Conservation (phyloP, 2,329 filamentous ascomycete genomes). For the Phoma sp. region DNA sequence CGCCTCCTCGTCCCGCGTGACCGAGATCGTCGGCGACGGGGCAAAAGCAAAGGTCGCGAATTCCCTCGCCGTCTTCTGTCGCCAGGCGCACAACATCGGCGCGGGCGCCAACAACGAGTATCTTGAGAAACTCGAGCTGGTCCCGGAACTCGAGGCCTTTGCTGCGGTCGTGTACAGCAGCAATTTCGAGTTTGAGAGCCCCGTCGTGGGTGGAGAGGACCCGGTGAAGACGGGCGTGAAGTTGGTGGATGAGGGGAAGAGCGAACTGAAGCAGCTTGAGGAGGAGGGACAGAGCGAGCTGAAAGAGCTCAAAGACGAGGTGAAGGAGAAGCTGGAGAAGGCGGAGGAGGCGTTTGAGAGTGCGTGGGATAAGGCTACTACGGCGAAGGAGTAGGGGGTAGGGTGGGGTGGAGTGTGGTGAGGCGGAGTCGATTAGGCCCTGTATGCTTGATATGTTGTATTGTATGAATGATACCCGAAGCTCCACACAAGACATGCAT, state of each 20-base stretch:
- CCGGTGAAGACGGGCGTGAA: background rate
- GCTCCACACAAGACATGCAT: too few relatives aligned
- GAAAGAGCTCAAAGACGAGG: conserved; percentile 56
- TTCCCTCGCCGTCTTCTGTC: conserved; percentile 85
- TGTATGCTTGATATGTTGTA: too few relatives aligned
- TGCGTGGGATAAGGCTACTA: conserved; percentile 71
- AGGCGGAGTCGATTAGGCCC: too few relatives aligned
- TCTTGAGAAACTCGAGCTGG: conserved; percentile 72
- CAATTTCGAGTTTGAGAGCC: conserved; percentile 68
- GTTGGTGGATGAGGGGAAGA: conserved; percentile 44
- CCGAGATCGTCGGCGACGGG: conserved; percentile 59
- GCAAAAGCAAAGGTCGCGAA: conserved; percentile 79
- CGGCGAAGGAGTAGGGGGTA: conserved; percentile 18
- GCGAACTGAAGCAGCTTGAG: conserved; percentile 61
- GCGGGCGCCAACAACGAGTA: conserved; percentile 60
- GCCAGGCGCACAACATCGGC: conserved; percentile 90
- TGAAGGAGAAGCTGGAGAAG: conserved; percentile 40
- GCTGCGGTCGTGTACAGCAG: conserved; percentile 86
- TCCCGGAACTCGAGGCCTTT: conserved; percentile 79
- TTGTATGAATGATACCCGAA: too few relatives aligned
- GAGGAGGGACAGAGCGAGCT: conserved; percentile 55
- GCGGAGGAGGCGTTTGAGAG: conserved; percentile 63
- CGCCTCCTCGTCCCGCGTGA: conserved; percentile 51
- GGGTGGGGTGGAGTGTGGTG: too few relatives aligned
- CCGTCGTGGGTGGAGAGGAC: conserved; percentile 35